Evolutionary conservation across 164 flowering plant genomes (phyloP), one percentile per base, ranked within the genome.

Genomic region (Aristolochia contorta): DNA sequence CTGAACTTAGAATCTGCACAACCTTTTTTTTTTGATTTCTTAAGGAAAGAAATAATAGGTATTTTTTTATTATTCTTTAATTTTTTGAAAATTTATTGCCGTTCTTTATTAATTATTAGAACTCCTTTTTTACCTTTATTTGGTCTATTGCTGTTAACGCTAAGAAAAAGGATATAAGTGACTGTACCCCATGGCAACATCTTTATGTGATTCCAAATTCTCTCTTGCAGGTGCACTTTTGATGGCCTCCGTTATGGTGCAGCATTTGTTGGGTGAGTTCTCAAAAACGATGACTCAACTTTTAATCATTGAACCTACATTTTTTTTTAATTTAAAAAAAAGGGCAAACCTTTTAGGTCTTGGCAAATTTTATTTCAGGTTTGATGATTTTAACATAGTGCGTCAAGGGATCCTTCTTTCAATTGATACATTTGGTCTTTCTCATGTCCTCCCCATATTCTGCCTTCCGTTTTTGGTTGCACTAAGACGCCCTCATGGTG

Each of bases 211-310:
- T 12, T 37, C 48, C 37, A 47, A 27, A 16, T 51, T 24, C 7
- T 7, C 51, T 49, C 65, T 37, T 32, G 4, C 71, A 93, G 97
- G 97, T 94, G 97, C 70, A 83, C 95, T 67, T 94, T 94, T 74
- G 99, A 94, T 77, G 99, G 99, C 68, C 95, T 94, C 27, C 85
- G 89, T 22, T 88, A 94, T 73, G 90, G 88, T 61, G 96, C 99
- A 68, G 99, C 97, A 63, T 94, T 94, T 81, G 70, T 89, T 63
- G 99, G 99, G 99, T 90, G 63, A 79, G 88, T 74, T 54, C n/a
- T 47, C 20, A 50, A 50, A 46, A 59, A n/a, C 56, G 8, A 37
- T 30, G 19, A 20, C 24, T 24, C 9, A 41, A 47, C 47, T 25
- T 37, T 10, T 37, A 37, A 37, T 10, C 5, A 48, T 58, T 16